These are phyloP conservation scores for Stachybotrys echinatus DNA, from an alignment of 2,329 filamentous ascomycete species.

Conservation along the genomic window DNA sequence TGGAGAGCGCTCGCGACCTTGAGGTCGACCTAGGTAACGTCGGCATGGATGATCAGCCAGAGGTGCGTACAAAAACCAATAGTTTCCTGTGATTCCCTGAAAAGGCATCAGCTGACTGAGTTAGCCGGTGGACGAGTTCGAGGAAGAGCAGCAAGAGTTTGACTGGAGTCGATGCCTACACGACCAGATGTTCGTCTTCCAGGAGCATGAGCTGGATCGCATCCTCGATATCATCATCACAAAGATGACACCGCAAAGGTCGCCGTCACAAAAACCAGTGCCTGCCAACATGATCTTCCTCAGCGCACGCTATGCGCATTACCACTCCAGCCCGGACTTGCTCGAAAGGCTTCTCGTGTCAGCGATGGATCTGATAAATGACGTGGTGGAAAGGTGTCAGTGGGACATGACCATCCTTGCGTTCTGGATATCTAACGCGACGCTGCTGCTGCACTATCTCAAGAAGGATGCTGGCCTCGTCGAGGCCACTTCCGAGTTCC, in stretches of 20 bases:
- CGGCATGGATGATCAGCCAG: constrained; percentile 90
- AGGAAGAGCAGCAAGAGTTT: constrained; percentile 89
- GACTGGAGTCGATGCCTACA: constrained; percentile 92
- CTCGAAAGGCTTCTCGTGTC: constrained; percentile 74
- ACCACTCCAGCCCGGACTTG: constrained; percentile 84
- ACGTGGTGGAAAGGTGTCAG: constrained; percentile 89
- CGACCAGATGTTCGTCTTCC: constrained; percentile 99
- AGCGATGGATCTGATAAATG: constrained; percentile 94
- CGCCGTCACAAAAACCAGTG: constrained; percentile 94
- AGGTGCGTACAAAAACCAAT: constrained; percentile 48
- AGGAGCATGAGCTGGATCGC: constrained; percentile 84
- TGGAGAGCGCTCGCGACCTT: constrained; percentile 96
- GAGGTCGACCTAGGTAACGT: constrained; percentile 95
- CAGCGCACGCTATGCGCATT: constrained; percentile 92
- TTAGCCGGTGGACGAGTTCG: constrained; percentile 69
- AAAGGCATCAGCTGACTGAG: constrained; percentile 1
- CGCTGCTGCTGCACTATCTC: constrained; percentile 88
- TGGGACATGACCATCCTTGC: constrained; percentile 99
- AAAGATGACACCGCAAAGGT: constrained; percentile 94
- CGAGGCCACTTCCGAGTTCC: constrained; percentile 79
- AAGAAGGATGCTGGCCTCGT: constrained; percentile 87
- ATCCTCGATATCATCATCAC: constrained; percentile 96
- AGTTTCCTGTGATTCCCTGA: background rate
- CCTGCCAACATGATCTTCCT: constrained; percentile 96
- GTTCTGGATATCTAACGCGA: constrained; percentile 98